Percentiles rank a stretch among this genome's conserved stretches.
phyloP scores from a whole-genome alignment of 345 rosid species.

The Corchorus capsularis region DNA sequence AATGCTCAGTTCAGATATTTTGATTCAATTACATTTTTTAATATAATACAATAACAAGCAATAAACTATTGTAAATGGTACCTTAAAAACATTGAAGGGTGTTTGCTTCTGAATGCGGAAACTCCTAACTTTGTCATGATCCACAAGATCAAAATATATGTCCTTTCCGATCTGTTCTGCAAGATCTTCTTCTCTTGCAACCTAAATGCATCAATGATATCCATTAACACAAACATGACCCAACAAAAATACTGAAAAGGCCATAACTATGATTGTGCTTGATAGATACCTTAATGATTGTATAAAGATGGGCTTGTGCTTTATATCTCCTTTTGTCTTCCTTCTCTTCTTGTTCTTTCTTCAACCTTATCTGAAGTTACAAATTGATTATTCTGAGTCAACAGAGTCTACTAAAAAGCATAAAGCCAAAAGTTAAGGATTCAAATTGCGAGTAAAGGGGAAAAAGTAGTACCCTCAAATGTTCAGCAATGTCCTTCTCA shows the following conservation, averaged over 20 bases:
- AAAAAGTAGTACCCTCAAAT: slow-evolving; percentile 66
- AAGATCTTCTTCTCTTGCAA: slow-evolving; percentile 82
- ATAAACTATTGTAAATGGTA: slow-evolving; percentile 21
- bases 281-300: slow-evolving; percentile 77
- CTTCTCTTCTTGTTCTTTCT: slow-evolving; percentile 95
- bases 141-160: slow-evolving; percentile 95
- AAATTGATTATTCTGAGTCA: slow-evolving; percentile 5
- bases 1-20: not conserved
- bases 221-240: not conserved
- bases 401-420: not conserved
- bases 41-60: not conserved
- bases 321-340: slow-evolving; percentile 83
- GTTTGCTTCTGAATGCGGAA: slow-evolving; percentile 90
- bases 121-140: slow-evolving; percentile 92
- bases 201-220: slow-evolving; percentile 37
- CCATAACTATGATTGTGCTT: not conserved
- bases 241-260: not conserved
- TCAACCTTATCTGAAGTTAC: slow-evolving; percentile 74
- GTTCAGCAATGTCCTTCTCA: slow-evolving; percentile 98
- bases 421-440: not conserved
- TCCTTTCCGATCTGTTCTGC: slow-evolving; percentile 87
- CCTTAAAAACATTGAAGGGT: slow-evolving; percentile 79
- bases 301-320: slow-evolving; percentile 93
- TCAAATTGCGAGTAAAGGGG: slow-evolving; percentile 18
- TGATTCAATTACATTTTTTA: not conserved